Percentiles rank a stretch among this genome's conserved stretches.
Evolutionary conservation across 306 rosid genomes (phyloP).

Genomic region (Lupinus albus): DNA sequence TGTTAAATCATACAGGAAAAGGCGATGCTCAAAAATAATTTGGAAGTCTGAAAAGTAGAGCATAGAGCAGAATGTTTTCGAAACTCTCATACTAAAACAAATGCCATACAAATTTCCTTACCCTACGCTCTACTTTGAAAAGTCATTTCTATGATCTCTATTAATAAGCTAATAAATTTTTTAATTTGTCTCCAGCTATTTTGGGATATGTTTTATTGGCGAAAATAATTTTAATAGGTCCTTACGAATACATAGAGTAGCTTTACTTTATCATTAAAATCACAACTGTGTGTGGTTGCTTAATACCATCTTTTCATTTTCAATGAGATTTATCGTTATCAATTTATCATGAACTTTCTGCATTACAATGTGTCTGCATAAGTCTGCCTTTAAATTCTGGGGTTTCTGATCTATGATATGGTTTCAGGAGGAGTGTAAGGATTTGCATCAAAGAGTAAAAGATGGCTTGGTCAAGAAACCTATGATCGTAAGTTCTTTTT

Average conservation of each 20-base stretch:
- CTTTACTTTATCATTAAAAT: background rate
- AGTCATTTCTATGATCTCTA: constrained; percentile 12
- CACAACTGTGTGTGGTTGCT: constrained; percentile 22
- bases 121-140: background rate
- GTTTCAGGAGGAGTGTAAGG: constrained; percentile 81
- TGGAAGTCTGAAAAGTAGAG: background rate
- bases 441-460: constrained; percentile 68
- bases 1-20: background rate
- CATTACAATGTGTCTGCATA: constrained; percentile 27
- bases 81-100: background rate
- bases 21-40: background rate
- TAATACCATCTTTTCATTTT: constrained; percentile 10
- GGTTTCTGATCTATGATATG: constrained; percentile 37
- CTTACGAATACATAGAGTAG: constrained; percentile 3
- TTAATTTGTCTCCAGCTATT: background rate
- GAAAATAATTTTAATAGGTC: constrained; percentile 1
- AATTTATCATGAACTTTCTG: constrained; percentile 20
- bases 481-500: constrained; percentile 59
- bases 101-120: background rate
- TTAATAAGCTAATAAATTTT: background rate
- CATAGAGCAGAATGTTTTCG: background rate
- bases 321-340: background rate
- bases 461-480: constrained; percentile 65
- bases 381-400: constrained; percentile 29
- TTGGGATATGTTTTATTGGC: background rate